Evolutionary conservation across 208 protist genomes (phyloP).

Genomic region (Tritrichomonas musculus): DNA sequence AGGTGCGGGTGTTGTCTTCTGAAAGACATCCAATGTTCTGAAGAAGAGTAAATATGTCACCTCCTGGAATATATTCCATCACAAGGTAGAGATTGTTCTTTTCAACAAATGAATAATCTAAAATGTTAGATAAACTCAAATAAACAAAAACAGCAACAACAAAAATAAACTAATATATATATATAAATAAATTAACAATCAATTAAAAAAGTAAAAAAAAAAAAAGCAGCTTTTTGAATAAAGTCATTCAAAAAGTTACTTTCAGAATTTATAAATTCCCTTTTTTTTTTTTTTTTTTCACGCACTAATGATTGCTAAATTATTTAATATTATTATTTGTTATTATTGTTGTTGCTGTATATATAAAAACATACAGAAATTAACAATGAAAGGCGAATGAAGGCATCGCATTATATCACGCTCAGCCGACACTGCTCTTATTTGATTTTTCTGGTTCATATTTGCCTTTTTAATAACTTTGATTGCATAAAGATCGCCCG

Average conservation of each 20-base stretch:
- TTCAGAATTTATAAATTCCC: too few species aligned
- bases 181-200: too few species aligned
- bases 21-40: background rate
- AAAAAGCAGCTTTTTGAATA: too few species aligned
- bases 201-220: too few species aligned
- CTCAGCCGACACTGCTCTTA: background rate
- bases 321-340: too few species aligned
- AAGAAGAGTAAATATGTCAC: background rate
- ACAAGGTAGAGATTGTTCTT: background rate
- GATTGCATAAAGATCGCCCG: background rate
- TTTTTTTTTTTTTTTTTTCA: too few species aligned
- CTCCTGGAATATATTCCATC: background rate
- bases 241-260: too few species aligned
- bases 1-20: background rate
- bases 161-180: too few species aligned
- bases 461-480: background rate
- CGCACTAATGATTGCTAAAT: too few species aligned
- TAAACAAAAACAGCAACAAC: too few species aligned
- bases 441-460: background rate
- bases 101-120: constrained; percentile 21
- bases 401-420: background rate
- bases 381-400: background rate
- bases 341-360: too few species aligned
- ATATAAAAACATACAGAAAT: constrained; percentile 10
- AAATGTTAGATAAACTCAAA: too few species aligned